Evolutionary conservation across 768 basidiomycete genomes (phyloP).

Genomic region (Rhizopogon vesiculosus): DNA sequence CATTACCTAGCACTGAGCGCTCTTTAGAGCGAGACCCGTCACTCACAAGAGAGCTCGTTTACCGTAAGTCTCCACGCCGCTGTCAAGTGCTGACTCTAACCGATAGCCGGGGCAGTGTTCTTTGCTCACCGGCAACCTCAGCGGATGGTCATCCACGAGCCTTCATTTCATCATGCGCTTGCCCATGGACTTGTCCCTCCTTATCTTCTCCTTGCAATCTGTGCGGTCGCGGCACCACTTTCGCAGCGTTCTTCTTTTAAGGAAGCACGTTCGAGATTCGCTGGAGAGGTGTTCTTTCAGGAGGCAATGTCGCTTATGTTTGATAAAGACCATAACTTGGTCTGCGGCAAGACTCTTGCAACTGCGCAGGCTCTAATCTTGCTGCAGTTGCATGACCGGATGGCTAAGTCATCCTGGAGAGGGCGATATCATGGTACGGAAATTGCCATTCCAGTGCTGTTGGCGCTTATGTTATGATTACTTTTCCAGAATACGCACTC

Average conservation of each 20-base stretch:
- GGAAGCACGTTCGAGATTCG: slow-evolving; percentile 48
- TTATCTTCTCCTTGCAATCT: slow-evolving; percentile 69
- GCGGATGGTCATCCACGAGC: slow-evolving; percentile 72
- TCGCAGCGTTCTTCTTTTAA: slow-evolving; percentile 63
- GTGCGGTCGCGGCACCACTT: slow-evolving; percentile 73
- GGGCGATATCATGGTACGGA: slow-evolving; percentile 24
- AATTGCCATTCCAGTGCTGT: slow-evolving; percentile 5
- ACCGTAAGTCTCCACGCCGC: slow-evolving; percentile 41
- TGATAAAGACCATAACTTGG: slow-evolving; percentile 55
- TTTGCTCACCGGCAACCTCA: slow-evolving; percentile 80
- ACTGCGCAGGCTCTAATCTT: slow-evolving; percentile 76
- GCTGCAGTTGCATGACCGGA: slow-evolving; percentile 62
- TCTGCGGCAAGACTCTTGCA: slow-evolving; percentile 58
- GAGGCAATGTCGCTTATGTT: slow-evolving; percentile 69
- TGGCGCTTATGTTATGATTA: slow-evolving; percentile 10
- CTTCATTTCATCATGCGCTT: slow-evolving; percentile 65
- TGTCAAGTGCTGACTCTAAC: not conserved
- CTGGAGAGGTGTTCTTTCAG: slow-evolving; percentile 49
- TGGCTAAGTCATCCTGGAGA: slow-evolving; percentile 32
- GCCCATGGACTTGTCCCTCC: slow-evolving; percentile 63
- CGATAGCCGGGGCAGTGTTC: slow-evolving; percentile 47
- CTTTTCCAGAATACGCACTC: slow-evolving; percentile 50
- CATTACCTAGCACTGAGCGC: slow-evolving; percentile 33
- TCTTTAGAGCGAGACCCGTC: slow-evolving; percentile 51
- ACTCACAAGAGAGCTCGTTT: slow-evolving; percentile 69